Conservation (phyloP, 2,329 filamentous ascomycete species). For the Diaporthe amygdali region DNA sequence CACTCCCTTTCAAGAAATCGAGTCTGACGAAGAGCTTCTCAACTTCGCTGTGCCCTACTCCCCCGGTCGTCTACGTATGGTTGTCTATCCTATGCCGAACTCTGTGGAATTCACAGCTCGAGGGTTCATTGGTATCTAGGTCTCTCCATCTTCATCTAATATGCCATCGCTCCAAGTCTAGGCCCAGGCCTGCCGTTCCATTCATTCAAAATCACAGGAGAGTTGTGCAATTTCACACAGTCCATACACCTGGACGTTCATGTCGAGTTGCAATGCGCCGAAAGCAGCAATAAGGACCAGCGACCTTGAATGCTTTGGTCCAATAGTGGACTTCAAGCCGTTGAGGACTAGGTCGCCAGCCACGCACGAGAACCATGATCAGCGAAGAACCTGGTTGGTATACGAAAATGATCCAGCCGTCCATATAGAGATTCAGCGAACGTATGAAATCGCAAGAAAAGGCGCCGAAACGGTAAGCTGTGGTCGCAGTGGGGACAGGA, state of each 20-base stretch:
- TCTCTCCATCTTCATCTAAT: neutral
- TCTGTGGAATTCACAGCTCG: neutral
- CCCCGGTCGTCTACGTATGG: neutral
- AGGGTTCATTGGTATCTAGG: neutral
- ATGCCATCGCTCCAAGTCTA: neutral
- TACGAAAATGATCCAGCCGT: neutral
- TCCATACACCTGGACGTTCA: neutral
- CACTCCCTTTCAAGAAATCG: neutral
- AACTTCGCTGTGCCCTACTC: neutral
- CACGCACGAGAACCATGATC: too few species aligned
- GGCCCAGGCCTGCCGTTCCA: neutral
- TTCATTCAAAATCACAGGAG: neutral
- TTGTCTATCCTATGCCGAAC: neutral
- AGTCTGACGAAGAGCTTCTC: neutral
- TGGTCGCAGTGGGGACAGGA: constrained; percentile 18
- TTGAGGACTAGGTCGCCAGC: neutral
- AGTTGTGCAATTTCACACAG: neutral
- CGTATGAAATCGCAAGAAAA: neutral
- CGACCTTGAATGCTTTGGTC: neutral
- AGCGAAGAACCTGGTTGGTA: neutral
- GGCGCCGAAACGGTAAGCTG: constrained; percentile 24
- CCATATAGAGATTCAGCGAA: neutral
- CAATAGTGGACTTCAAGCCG: neutral
- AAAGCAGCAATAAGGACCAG: neutral
- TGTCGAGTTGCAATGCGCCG: neutral